These are phyloP conservation scores for Cryptococcus hybrid DNA, from an alignment of 1,284 basidiomycete genomes.

Conservation along the genomic window DNA sequence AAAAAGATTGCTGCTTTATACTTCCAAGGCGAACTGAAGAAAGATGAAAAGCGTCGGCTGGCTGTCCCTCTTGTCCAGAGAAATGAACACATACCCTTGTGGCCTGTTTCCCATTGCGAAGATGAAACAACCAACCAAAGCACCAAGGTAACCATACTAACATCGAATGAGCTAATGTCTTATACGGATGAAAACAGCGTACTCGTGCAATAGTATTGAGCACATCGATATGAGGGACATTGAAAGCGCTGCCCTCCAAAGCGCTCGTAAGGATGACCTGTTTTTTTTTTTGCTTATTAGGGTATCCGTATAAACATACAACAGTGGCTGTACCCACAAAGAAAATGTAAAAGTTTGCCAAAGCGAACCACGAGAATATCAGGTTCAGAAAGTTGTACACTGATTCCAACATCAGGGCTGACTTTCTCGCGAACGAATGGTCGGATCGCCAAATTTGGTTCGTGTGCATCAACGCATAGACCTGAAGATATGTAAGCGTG, in stretches of 20 bases:
- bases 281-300: background rate
- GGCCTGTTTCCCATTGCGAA: slow-evolving; percentile 98
- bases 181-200: slow-evolving; percentile 12
- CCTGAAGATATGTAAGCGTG: slow-evolving; percentile 32
- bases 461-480: slow-evolving; percentile 59
- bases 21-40: slow-evolving; percentile 70
- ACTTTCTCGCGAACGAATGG: slow-evolving; percentile 76
- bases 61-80: background rate
- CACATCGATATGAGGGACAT: slow-evolving; percentile 66
- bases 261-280: slow-evolving; percentile 85
- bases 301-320: background rate
- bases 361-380: slow-evolving; percentile 84
- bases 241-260: slow-evolving; percentile 72
- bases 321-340: slow-evolving; percentile 62
- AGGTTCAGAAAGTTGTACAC: slow-evolving; percentile 87
- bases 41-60: background rate
- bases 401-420: slow-evolving; percentile 72
- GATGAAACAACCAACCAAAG: slow-evolving; percentile 84
- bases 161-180: slow-evolving; percentile 11
- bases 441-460: slow-evolving; percentile 81
- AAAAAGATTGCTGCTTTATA: slow-evolving; percentile 78
- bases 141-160: slow-evolving; percentile 79
- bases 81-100: slow-evolving; percentile 62
- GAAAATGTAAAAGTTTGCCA: slow-evolving; percentile 94
- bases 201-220: slow-evolving; percentile 79